phyloP scores from a whole-genome alignment of 2,329 filamentous ascomycete genomes.

The Talaromyces marneffei region DNA sequence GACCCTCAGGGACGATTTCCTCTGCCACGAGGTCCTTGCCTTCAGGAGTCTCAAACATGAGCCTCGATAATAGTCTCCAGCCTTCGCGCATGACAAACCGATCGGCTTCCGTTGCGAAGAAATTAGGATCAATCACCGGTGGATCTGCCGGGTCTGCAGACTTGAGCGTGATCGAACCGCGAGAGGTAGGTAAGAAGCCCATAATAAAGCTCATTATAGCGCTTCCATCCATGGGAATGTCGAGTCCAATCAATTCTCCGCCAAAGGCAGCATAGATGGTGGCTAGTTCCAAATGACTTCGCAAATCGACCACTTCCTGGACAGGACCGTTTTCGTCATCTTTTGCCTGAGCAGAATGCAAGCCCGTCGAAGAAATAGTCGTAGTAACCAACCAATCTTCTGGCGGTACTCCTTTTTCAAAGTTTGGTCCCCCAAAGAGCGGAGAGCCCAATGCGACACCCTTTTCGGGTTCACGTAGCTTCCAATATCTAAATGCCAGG shows the following conservation, averaged over 20 bases:
- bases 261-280: background rate
- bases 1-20: background rate
- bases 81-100: background rate
- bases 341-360: background rate
- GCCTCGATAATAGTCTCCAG: background rate
- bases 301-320: background rate
- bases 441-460: constrained; percentile 1
- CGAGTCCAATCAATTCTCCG: background rate
- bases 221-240: constrained; percentile 1
- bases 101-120: constrained; percentile 1
- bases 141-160: constrained; percentile 1
- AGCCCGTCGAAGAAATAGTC: background rate
- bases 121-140: constrained; percentile 8
- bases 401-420: background rate
- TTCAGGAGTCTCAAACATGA: background rate
- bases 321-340: background rate
- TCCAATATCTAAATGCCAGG: constrained; percentile 1
- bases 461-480: constrained; percentile 1
- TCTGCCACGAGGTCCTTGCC: background rate
- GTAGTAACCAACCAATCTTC: background rate
- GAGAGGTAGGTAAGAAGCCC: constrained; percentile 3
- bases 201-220: background rate
- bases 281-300: constrained; percentile 5
- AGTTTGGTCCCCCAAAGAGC: constrained; percentile 1
- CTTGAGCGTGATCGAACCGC: constrained; percentile 3